phyloP scores from a whole-genome alignment of 2,329 filamentous ascomycete genomes.

The Parascedosporium putredinis region DNA sequence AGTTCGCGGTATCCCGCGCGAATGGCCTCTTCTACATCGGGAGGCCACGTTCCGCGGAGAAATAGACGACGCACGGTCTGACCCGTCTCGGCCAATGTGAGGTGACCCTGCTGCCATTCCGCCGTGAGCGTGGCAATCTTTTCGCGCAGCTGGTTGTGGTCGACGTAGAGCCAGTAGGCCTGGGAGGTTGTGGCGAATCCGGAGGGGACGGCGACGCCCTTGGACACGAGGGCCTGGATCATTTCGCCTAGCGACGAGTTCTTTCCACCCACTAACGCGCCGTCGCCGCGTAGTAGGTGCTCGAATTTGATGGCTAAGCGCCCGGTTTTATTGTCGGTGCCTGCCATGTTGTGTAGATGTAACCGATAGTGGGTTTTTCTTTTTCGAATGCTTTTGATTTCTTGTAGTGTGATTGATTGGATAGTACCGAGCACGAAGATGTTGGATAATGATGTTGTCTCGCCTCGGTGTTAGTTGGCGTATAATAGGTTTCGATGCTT shows the following conservation, averaged over 20 bases:
- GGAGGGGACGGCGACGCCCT: slow-evolving; percentile 22
- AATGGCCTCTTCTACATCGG: slow-evolving; percentile 19
- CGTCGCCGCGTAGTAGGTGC: slow-evolving; percentile 16
- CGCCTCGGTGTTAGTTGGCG: too few relatives aligned
- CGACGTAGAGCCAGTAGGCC: slow-evolving; percentile 23
- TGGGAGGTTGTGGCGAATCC: slow-evolving; percentile 25
- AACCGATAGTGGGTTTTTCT: too few relatives aligned
- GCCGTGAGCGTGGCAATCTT: slow-evolving; percentile 18
- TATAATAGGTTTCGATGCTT: too few relatives aligned
- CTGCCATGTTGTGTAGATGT: too few relatives aligned
- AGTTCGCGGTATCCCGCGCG: slow-evolving; percentile 19
- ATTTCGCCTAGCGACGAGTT: slow-evolving; percentile 28
- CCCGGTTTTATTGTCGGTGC: neutral
- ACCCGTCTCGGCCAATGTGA: slow-evolving; percentile 20
- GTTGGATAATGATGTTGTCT: too few relatives aligned
- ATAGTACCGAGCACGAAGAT: too few relatives aligned
- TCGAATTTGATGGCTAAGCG: slow-evolving; percentile 13
- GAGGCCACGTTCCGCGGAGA: slow-evolving; percentile 20
- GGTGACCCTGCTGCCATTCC: slow-evolving; percentile 20
- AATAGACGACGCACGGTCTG: slow-evolving; percentile 19
- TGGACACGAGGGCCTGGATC: slow-evolving; percentile 19
- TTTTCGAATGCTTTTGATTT: too few relatives aligned
- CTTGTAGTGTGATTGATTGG: too few relatives aligned
- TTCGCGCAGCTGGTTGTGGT: slow-evolving; percentile 20
- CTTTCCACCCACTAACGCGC: slow-evolving; percentile 24